Evolutionary conservation across 192 early-diverging fungal species (phyloP).

Genomic region (Coemansia sp.): DNA sequence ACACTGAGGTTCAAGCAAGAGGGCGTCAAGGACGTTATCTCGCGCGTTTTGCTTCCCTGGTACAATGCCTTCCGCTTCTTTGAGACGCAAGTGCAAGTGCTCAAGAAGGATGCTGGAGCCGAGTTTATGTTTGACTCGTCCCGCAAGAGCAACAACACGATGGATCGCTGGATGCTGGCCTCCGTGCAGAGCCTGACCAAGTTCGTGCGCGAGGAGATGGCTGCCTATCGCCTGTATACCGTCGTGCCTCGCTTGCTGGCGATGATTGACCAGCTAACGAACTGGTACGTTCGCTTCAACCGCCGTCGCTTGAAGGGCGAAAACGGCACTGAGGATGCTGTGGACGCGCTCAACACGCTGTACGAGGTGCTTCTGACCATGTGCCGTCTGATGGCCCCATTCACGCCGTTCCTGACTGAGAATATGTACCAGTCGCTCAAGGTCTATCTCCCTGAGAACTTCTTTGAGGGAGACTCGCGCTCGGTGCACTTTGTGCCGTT

Average conservation of each 20-base stretch:
- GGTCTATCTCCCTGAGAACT: conserved; percentile 64
- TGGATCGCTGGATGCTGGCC: conserved; percentile 98
- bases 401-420: conserved; percentile 96
- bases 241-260: conserved; percentile 89
- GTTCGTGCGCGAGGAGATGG: conserved; percentile 93
- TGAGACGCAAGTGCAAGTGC: conserved; percentile 79
- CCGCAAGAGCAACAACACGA: conserved; percentile 80
- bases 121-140: conserved; percentile 82
- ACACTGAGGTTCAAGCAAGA: conserved; percentile 94
- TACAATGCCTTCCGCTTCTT: conserved; percentile 99
- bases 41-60: conserved; percentile 96
- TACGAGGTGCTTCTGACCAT: conserved; percentile 95
- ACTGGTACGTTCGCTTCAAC: conserved; percentile 99
- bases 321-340: conserved; percentile 82
- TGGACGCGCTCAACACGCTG: conserved; percentile 86
- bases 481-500: conserved; percentile 94
- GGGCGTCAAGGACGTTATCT: conserved; percentile 92
- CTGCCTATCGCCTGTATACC: conserved; percentile 94
- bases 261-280: conserved; percentile 93
- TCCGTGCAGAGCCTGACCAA: conserved; percentile 90
- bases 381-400: conserved; percentile 84
- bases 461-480: conserved; percentile 68
- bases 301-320: conserved; percentile 96
- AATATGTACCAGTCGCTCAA: conserved; percentile 95
- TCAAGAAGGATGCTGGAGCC: conserved; percentile 76